Percentiles rank a stretch among this genome's conserved stretches.
Conservation (phyloP, 2,329 filamentous ascomycete genomes). For the Colletotrichum nymphaeae region DNA sequence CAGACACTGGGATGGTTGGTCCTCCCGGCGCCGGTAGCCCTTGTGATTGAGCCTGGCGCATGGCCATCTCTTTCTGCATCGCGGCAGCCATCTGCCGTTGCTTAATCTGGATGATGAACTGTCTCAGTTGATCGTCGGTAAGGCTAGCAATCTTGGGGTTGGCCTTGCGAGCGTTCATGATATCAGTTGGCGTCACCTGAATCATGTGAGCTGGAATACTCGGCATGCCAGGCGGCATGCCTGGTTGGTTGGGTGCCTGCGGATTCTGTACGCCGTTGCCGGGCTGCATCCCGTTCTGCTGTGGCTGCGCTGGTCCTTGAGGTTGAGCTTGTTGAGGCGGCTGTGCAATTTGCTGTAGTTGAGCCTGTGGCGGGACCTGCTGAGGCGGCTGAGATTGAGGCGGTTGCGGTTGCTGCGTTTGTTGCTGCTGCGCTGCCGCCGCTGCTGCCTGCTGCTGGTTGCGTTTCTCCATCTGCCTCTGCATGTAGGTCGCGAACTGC, state of each 20-base stretch:
- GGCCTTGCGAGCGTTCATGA: constrained; percentile 40
- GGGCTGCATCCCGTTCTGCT: constrained; percentile 32
- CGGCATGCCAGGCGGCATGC: constrained; percentile 38
- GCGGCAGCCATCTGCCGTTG: constrained; percentile 32
- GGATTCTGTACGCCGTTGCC: constrained; percentile 11
- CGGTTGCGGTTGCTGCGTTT: constrained; percentile 38
- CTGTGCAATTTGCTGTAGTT: constrained; percentile 37
- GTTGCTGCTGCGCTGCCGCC: constrained; percentile 43
- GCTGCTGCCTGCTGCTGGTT: constrained; percentile 38
- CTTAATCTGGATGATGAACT: constrained; percentile 29
- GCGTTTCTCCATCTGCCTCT: constrained; percentile 37
- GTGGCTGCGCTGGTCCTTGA: constrained; percentile 27
- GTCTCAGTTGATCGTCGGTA: constrained; percentile 39
- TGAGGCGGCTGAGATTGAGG: constrained; percentile 34
- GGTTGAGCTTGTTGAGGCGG: constrained; percentile 38
- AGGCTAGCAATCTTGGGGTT: constrained; percentile 37
- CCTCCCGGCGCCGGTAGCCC: constrained; percentile 3
- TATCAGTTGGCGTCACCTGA: constrained; percentile 41
- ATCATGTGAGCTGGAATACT: constrained; percentile 37
- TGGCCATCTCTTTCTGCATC: constrained; percentile 34
- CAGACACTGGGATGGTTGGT: constrained; percentile 1
- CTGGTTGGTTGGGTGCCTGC: constrained; percentile 20
- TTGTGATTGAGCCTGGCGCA: constrained; percentile 30
- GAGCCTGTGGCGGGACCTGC: constrained; percentile 35
- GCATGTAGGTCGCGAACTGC: constrained; percentile 49